These are phyloP conservation scores for Pythium aphanidermatum DNA, from an alignment of 352 stramenopile genomes.

Conservation along the genomic window DNA sequence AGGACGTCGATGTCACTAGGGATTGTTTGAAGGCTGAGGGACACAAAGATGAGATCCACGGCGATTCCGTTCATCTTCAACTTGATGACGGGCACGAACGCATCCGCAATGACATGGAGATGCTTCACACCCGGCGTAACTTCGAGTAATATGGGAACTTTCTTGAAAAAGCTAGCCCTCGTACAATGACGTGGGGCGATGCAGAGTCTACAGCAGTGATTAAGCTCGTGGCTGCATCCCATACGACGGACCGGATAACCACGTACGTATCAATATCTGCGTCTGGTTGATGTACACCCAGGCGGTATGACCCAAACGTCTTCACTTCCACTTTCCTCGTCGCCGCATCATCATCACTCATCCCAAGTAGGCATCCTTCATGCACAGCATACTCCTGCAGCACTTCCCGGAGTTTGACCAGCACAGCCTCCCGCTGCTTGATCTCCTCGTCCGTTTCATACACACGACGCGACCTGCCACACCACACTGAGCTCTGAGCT, in stretches of 20 bases:
- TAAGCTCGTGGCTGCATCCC: background rate
- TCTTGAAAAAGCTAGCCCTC: slow-evolving; percentile 85
- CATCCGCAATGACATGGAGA: slow-evolving; percentile 81
- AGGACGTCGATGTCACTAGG: slow-evolving; percentile 69
- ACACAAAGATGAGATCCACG: slow-evolving; percentile 93
- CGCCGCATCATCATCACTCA: slow-evolving; percentile 37
- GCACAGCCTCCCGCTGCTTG: slow-evolving; percentile 49
- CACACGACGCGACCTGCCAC: slow-evolving; percentile 41
- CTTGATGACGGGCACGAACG: slow-evolving; percentile 92
- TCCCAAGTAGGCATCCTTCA: slow-evolving; percentile 37
- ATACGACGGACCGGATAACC: background rate
- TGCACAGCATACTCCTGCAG: slow-evolving; percentile 77
- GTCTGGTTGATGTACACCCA: slow-evolving; percentile 82
- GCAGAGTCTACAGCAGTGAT: slow-evolving; percentile 48
- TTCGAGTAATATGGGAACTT: slow-evolving; percentile 74
- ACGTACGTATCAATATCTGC: slow-evolving; percentile 82
- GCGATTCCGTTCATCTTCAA: slow-evolving; percentile 88
- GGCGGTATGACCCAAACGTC: slow-evolving; percentile 90
- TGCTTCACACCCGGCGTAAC: slow-evolving; percentile 55
- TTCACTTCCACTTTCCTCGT: slow-evolving; percentile 54
- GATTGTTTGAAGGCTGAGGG: slow-evolving; percentile 54
- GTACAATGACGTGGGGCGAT: slow-evolving; percentile 77
- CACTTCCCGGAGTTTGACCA: slow-evolving; percentile 54
- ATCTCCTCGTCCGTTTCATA: slow-evolving; percentile 75
- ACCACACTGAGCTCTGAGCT: background rate